Evolutionary conservation across 2,329 filamentous ascomycete genomes (phyloP).

Genomic region (Phyllosticta capitalensis): DNA sequence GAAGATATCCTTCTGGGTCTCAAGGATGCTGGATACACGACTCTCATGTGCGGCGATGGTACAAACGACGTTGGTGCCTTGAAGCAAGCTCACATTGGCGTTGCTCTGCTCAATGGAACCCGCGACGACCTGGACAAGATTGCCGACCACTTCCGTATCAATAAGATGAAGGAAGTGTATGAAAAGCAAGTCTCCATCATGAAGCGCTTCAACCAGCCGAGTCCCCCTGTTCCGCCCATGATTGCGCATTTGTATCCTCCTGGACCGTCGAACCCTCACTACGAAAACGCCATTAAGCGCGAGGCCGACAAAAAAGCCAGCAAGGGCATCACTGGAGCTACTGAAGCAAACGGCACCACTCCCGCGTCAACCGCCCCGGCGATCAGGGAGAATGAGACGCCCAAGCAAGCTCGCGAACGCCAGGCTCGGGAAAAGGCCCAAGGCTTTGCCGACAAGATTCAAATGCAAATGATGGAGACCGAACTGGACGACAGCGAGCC

Average conservation of each 20-base stretch:
- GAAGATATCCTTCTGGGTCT: slow-evolving; percentile 95
- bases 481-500: slow-evolving; percentile 85
- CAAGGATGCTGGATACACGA: slow-evolving; percentile 95
- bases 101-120: slow-evolving; percentile 90
- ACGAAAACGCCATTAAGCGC: slow-evolving; percentile 80
- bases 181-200: slow-evolving; percentile 91
- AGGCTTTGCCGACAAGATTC: slow-evolving; percentile 76
- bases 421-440: slow-evolving; percentile 53
- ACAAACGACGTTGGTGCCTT: slow-evolving; percentile 96
- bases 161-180: slow-evolving; percentile 97
- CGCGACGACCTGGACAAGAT: slow-evolving; percentile 86
- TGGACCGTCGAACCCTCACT: slow-evolving; percentile 85
- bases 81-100: slow-evolving; percentile 96
- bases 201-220: slow-evolving; percentile 87
- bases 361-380: slow-evolving; percentile 49
- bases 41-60: slow-evolving; percentile 95
- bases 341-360: slow-evolving; percentile 16
- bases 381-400: slow-evolving; percentile 45
- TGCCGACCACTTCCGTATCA: slow-evolving; percentile 84
- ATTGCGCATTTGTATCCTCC: slow-evolving; percentile 94
- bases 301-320: slow-evolving; percentile 73
- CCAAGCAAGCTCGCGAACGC: slow-evolving; percentile 43
- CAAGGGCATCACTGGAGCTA: slow-evolving; percentile 40
- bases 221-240: slow-evolving; percentile 80
- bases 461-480: slow-evolving; percentile 77